Base-by-base conservation (phyloP, 108 stramenopile genomes). In the Tribonema minus region DNA sequence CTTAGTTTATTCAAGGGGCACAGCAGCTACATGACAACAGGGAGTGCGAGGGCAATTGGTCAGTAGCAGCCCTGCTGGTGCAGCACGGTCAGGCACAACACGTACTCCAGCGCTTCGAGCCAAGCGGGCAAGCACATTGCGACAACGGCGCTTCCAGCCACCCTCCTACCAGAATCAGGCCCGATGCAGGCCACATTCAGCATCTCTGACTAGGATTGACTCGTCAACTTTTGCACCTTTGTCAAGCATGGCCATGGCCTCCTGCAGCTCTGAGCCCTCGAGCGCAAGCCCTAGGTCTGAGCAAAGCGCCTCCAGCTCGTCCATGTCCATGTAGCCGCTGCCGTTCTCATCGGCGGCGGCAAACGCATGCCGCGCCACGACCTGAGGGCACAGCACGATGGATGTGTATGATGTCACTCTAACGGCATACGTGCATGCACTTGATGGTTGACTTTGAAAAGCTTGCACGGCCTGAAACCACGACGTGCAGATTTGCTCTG, bases 261-360 rank as follows among this genome's bases (percentile, higher is more conserved):
- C 67, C 35, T 35, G 23, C 33, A 7, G 29, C 35, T 67, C 67
- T 3, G 30, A 30, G 3, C 37, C 67, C 28, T 36, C 23, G 3
- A 67, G 67, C 23, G 67, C 25, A n/a, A 67, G 67, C 25, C 67
- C 67, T 9, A 67, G 35, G 28, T 26, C 67, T 67, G 20, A 3
- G 28, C 67, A 67, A n/a, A 67, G 67, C 3, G 3, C 4, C 3
- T 23, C 6, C 12, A 67, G 26, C 23, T 67, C 67, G 12, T 3
- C 67, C 3, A 67, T 6, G 35, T 37, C 67, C 3, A 67, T 20
- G 20, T 3, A 7, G 3, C 67, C 35, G 26, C 26, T 37, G 33
- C 25, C 25, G 35, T 32, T 25, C 6, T 36, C 12, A 12, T 67
- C 33, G 28, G 67, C 67, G 23, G 15, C 12, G 3, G 35, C 28